Percentiles rank a stretch among this genome's conserved stretches.
phyloP scores from a whole-genome alignment of 1,139 yeast species.

The Arxiozyma bovina region DNA sequence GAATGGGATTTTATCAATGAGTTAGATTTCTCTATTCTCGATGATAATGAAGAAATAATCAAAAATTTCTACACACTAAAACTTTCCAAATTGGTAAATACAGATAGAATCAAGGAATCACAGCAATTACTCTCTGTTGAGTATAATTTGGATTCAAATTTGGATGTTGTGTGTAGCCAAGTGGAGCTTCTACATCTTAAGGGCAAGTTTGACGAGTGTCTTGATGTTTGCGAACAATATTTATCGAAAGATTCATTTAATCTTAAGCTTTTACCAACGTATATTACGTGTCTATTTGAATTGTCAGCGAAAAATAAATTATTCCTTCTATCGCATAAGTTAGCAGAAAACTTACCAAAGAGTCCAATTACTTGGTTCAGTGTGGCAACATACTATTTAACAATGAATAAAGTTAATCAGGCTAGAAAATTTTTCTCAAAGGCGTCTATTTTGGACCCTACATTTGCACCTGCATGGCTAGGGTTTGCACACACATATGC shows the following conservation, averaged over 20 bases:
- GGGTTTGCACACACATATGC: conserved; percentile 99
- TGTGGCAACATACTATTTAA: conserved; percentile 80
- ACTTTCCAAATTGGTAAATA: conserved; percentile 64
- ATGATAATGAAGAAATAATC: conserved; percentile 73
- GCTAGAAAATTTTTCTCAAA: conserved; percentile 84
- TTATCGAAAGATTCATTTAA: conserved; percentile 61
- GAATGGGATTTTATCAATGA: conserved; percentile 72
- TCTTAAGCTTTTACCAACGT: conserved; percentile 66
- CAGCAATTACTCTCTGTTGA: conserved; percentile 60
- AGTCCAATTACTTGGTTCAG: conserved; percentile 87
- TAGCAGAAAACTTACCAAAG: conserved; percentile 79
- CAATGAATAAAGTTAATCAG: conserved; percentile 65
- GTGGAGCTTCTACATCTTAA: conserved; percentile 70
- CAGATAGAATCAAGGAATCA: conserved; percentile 54
- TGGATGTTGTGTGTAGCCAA: conserved; percentile 58
- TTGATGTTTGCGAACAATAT: conserved; percentile 60
- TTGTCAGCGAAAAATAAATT: conserved; percentile 74
- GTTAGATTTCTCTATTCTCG: conserved; percentile 60
- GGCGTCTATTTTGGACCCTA: conserved; percentile 82
- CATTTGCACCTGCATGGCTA: conserved; percentile 94
- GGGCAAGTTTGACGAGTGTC: conserved; percentile 72
- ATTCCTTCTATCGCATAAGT: conserved; percentile 71
- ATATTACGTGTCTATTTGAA: conserved; percentile 79
- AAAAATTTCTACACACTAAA: conserved; percentile 67
- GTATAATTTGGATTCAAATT: conserved; percentile 57